Evolutionary conservation across 805 yeast species (phyloP).

Genomic region (Suhomyces emberorum): DNA sequence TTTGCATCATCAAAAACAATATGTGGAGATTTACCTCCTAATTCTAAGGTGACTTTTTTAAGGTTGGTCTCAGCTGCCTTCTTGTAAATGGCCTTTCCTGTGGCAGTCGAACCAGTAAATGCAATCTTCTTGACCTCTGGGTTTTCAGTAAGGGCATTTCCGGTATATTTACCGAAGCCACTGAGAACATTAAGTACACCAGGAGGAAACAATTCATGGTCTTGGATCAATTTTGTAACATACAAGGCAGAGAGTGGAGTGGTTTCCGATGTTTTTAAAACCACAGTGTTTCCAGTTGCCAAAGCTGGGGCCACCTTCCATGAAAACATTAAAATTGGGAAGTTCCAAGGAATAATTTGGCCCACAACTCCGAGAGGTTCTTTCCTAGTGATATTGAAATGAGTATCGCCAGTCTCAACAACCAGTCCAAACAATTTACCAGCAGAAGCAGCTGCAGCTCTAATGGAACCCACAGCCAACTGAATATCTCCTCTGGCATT

Average conservation of each 20-base stretch:
- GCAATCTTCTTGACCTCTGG: slow-evolving; percentile 48
- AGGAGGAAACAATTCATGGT: slow-evolving; percentile 75
- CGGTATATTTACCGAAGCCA: slow-evolving; percentile 69
- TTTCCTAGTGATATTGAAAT: slow-evolving; percentile 62
- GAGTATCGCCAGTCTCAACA: slow-evolving; percentile 42
- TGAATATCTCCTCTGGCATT: slow-evolving; percentile 50
- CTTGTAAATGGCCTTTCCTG: slow-evolving; percentile 69
- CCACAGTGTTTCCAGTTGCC: slow-evolving; percentile 71
- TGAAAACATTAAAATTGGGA: slow-evolving; percentile 65
- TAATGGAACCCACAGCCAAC: slow-evolving; percentile 42
- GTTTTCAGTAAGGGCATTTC: slow-evolving; percentile 61
- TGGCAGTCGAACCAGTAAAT: slow-evolving; percentile 54
- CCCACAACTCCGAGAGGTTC: slow-evolving; percentile 67
- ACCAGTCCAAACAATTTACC: slow-evolving; percentile 50
- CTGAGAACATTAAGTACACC: slow-evolving; percentile 70
- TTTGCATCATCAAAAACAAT: slow-evolving; percentile 62
- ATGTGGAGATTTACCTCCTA: slow-evolving; percentile 71
- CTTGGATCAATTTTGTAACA: slow-evolving; percentile 52
- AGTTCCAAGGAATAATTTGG: slow-evolving; percentile 71
- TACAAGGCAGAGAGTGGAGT: slow-evolving; percentile 69
- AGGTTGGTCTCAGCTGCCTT: slow-evolving; percentile 55
- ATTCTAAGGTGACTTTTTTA: slow-evolving; percentile 63
- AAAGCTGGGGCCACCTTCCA: slow-evolving; percentile 83
- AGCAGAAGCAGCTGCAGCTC: slow-evolving; percentile 60
- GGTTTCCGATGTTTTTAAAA: slow-evolving; percentile 70